Evolutionary conservation across 257 asterid genomes (phyloP), one percentile per base, ranked within the genome.

Genomic region (Nicotiana otophora): DNA sequence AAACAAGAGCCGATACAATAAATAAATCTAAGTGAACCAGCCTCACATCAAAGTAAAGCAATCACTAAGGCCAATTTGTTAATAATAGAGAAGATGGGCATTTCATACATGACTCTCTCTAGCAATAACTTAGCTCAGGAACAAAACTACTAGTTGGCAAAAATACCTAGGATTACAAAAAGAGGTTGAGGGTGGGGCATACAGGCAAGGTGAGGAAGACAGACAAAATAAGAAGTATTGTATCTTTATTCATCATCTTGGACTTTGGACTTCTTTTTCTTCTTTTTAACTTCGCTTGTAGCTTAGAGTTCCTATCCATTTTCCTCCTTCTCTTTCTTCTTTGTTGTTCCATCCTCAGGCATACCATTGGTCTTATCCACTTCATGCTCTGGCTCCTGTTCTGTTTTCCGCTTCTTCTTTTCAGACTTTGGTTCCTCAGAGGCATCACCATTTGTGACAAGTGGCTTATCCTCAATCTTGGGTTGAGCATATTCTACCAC

Each of bases 371-470:
- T 36, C 67, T 60, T 83, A 46, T 79, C 87, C 69, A 84, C 84
- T 81, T 81, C 82, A n/a, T 66, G 80, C 23, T 85, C 89, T n/a
- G 54, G 78, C 77, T 88, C 90, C 15, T 83, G 81, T 20, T 86
- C 91, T 64, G 82, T 75, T 81, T 93, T 95, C 80, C 95, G 84
- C 87, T 93, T 93, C 82, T 93, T 92, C 92, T 92, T 94, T 33
- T 91, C 97, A 1, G 91, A 86, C 88, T 90, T 93, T 4, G 91
- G 94, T 88, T 88, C 95, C 51, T 85, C 96, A 4, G 91, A 57
- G 5, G 88, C 90, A 58, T 84, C 91, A 34, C 91, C 93, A 78
- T 88, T 92, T 75, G 84, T 75, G 23, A 36, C 81, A 53, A 86
- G 86, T 60, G 84, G 86, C 72, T 78, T 87, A 78, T 89, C 97